Base-by-base conservation (phyloP, 2,329 filamentous ascomycete genomes). In the Colletotrichum sp. region DNA sequence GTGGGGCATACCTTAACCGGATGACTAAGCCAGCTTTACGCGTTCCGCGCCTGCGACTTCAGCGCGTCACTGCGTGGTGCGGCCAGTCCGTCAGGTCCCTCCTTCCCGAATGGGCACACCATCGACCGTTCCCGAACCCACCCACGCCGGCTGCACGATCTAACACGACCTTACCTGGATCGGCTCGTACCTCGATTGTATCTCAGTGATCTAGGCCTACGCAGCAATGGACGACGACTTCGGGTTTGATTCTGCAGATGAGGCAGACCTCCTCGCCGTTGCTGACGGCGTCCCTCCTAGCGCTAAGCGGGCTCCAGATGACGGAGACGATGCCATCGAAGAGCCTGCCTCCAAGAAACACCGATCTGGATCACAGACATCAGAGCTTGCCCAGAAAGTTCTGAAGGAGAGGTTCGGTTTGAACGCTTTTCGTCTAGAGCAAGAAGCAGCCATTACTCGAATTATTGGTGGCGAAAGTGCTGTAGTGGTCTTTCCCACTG, bases 401-500 rank as follows among this genome's bases (percentile, higher is more conserved):
- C 78, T 89, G 12, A 78, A 78, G 13, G 78, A 86, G 0, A 85
- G 82, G 1, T 89, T 89, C 63, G 85, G 85, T 1, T 83, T 85
- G 67, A 77, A 81, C 0, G 71, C 77, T 9, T 89, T 89, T 68
- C 85, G 87, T 2, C 85, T 88, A 39, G 87, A 89, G 76, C 88
- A 89, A 72, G 84, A 86, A 32, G 83, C 80, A 0, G 86, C 86
- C 16, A 88, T 89, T 30, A 70, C 78, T 8, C 77, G 82, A 4
- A 80, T 86, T 10, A 79, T 89, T 3, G 70, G 66, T 8, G 87
- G 86, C 1, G 78, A 87, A 13, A 89, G 86, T 72, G 79, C 84
- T 0, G 82, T 89, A 1, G 86, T 86, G 6, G 79, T 89, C 24
- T 89, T 89, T 69, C 88, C 88, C 5, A 89, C 88, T 0, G 87